Evolutionary conservation across 441 rosid species (phyloP), one percentile per base, ranked within the genome.

Genomic region (Macaranga tanarius): DNA sequence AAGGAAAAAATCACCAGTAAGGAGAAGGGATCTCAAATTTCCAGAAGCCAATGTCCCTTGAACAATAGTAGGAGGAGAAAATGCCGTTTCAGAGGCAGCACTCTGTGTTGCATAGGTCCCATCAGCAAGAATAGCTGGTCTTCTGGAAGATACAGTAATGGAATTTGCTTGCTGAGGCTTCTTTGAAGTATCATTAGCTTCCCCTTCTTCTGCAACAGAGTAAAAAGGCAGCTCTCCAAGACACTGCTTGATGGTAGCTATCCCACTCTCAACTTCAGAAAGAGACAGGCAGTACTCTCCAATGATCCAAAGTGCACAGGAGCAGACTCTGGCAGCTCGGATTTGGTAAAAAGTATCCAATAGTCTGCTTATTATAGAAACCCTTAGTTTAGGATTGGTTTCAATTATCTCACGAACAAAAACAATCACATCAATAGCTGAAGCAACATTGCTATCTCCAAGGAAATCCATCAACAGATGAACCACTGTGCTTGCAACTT

Each of bases 41-140:
- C 92, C 96, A 82, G 93, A 85, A 77, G 90, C 75, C 81, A 89
- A 55, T 72, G 97, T 86, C 58, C 98, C 96, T 76, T 93, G 97
- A 74, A 90, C 88, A 75, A 89, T 51, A 22, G 87, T 80, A 51
- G 98, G 92, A 42, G 93, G 88, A 10, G 93, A 85, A 76, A 93
- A 89, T 59, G 92, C 87, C 45, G 98, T 93, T 81, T 93, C 98
- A 34, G 94, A 86, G 62, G 94, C 97, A 64, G 97, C 98, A 85
- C 97, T 93, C 83, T 91, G 98, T 54, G 96, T 89, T 25, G 98
- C 97, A 75, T 93, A 93, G 55, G 98, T 93, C 23, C 98, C 98
- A 81, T 91, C 98, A 71, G 98, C 85, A 67, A 93, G 97, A 80
- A 91, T 74, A 66, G 97, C 96, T 19, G 98, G 98, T 72, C 95